These are phyloP conservation scores for Apiospora hydei DNA, from an alignment of 2,329 filamentous ascomycete species.

Conservation along the genomic window DNA sequence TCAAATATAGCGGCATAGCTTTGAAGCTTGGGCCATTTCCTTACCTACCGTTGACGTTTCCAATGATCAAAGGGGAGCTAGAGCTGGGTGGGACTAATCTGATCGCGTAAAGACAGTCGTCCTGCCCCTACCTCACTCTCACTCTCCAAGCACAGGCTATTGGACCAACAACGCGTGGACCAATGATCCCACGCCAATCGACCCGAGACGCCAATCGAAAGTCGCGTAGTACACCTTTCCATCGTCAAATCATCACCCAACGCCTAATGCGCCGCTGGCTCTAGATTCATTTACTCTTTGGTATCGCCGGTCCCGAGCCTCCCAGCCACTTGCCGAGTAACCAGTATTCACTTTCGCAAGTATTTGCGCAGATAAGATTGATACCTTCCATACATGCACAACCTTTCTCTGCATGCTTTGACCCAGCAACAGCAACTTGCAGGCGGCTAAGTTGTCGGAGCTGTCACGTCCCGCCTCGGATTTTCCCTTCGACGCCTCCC, in stretches of 20 bases:
- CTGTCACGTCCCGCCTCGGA: conserved; percentile 16
- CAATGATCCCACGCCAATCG: conserved; percentile 12
- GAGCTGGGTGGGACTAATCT: background rate
- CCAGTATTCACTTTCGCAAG: background rate
- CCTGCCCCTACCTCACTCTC: background rate
- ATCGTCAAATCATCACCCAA: conserved; percentile 20
- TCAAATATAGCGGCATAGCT: background rate
- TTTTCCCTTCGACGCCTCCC: conserved; percentile 20
- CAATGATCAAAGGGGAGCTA: background rate
- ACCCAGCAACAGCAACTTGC: conserved; percentile 9
- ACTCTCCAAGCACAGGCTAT: background rate
- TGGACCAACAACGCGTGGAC: conserved; percentile 9
- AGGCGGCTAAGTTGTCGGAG: conserved; percentile 12
- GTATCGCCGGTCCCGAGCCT: background rate
- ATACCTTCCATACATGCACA: background rate
- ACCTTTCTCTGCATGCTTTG: conserved; percentile 3
- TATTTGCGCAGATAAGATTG: background rate
- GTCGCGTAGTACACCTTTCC: conserved; percentile 9
- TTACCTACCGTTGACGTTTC: background rate
- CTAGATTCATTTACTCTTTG: background rate
- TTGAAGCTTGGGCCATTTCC: conserved; percentile 1
- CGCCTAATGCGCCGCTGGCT: conserved; percentile 17
- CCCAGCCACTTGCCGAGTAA: background rate
- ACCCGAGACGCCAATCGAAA: conserved; percentile 13
- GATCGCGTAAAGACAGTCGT: conserved; percentile 5